Conservation (phyloP, 192 early-diverging fungal species). For the Coemansia sp. region DNA sequence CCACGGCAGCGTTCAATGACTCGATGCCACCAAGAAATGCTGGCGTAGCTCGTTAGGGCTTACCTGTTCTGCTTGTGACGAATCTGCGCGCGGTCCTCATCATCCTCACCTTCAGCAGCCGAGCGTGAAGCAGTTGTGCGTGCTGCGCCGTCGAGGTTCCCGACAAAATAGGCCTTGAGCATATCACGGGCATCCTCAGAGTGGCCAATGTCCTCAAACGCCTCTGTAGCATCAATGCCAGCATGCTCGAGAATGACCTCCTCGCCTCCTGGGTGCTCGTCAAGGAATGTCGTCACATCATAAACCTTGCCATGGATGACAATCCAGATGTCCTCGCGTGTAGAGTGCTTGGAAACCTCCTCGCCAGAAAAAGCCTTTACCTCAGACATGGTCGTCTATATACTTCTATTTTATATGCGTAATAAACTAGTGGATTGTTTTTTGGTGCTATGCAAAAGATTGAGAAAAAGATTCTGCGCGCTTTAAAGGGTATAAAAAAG, state of each 20-base stretch:
- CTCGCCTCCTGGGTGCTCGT: conserved; percentile 98
- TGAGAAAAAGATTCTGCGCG: too few species aligned
- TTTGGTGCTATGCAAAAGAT: neutral
- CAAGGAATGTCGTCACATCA: conserved; percentile 74
- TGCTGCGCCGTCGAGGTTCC: conserved; percentile 56
- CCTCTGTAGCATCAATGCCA: conserved; percentile 85
- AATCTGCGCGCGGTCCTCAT: conserved; percentile 10
- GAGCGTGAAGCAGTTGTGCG: neutral
- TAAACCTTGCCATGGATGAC: conserved; percentile 75
- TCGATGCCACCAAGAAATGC: too few species aligned
- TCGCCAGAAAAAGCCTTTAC: conserved; percentile 56
- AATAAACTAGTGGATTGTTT: neutral
- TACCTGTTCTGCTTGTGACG: conserved; percentile 50
- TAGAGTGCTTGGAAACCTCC: conserved; percentile 72
- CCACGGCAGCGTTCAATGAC: too few species aligned
- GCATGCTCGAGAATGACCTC: conserved; percentile 91
- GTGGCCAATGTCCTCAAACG: conserved; percentile 97
- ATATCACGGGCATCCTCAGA: conserved; percentile 90
- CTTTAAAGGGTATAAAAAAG: neutral
- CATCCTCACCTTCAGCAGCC: neutral
- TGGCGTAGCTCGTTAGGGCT: too few species aligned
- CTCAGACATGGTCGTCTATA: conserved; percentile 43
- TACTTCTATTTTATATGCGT: conserved; percentile 35
- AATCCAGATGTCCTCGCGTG: conserved; percentile 75
- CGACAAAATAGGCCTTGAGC: conserved; percentile 71